phyloP scores from a whole-genome alignment of 805 yeast species.

The Torulaspora microellipsoides region DNA sequence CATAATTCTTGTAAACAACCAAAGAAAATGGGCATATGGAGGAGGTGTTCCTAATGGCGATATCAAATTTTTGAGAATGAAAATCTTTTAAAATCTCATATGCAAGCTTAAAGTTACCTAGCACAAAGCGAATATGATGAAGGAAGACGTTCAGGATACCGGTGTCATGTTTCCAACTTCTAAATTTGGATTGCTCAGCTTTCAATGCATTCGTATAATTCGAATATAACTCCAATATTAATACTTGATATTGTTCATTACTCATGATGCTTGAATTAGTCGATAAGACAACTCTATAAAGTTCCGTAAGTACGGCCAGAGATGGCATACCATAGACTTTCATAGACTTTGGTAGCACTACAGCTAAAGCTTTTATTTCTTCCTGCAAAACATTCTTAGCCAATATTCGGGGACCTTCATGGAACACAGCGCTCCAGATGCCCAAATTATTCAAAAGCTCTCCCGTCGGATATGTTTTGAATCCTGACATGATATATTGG shows the following conservation, averaged over 20 bases:
- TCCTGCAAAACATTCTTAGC: constrained; percentile 4
- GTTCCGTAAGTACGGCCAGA: constrained; percentile 20
- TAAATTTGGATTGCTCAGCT: neutral
- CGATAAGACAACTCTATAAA: constrained; percentile 22
- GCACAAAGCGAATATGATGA: constrained; percentile 14
- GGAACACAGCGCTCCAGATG: constrained; percentile 26
- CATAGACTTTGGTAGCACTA: constrained; percentile 12
- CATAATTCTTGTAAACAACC: constrained; percentile 20
- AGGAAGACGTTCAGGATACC: constrained; percentile 24
- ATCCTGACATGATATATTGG: constrained; percentile 23
- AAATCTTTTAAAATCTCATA: constrained; percentile 24
- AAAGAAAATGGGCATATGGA: constrained; percentile 25
- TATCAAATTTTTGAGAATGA: constrained; percentile 11
- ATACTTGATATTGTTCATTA: constrained; percentile 12
- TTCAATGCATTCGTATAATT: constrained; percentile 13
- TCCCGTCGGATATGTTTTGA: constrained; percentile 9
- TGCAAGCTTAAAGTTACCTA: constrained; percentile 23
- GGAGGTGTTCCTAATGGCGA: constrained; percentile 12
- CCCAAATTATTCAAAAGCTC: constrained; percentile 28
- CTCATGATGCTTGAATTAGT: constrained; percentile 12
- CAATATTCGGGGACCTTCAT: constrained; percentile 11
- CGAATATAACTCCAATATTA: constrained; percentile 18
- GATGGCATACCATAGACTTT: constrained; percentile 12
- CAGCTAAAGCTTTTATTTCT: constrained; percentile 8
- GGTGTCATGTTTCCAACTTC: constrained; percentile 15